Base-by-base conservation (phyloP, 192 early-diverging fungal genomes). In the Podila verticillata region DNA sequence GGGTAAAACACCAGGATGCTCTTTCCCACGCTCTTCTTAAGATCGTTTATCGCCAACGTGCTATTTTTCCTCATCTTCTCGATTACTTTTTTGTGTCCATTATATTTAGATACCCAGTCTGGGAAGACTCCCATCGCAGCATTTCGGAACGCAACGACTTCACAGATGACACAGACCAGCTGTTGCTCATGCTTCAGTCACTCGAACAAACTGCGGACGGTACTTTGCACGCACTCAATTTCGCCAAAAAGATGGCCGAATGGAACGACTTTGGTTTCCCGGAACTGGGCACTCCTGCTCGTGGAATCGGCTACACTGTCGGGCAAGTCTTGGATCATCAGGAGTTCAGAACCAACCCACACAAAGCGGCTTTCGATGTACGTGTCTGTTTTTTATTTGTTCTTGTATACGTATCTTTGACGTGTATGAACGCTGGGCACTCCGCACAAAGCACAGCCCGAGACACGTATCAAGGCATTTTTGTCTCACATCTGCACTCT, bases 261-360 rank as follows among this genome's bases (percentile, higher is more conserved):
- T 93, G 91, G 87, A 63, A 70, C 20, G 28, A 81, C n/a, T 19
- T 81, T 51, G 92, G 92, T 2, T 69, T 89, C 22, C 77, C 72
- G 0, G 84, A 84, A 54, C 39, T 90, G 0, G 75, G 80, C 20
- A 92, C 91, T 13, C 86, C 79, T n/a, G 82, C 87, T 15, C 65
- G 83, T 31, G 91, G 90, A 2, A 75, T 91, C 26, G 89, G 89
- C 0, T 62, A 35, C 15, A 90, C 87, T 17, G 86, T 86, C 24
- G 78, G 84, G 29, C 47, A 47, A 4, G 89, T 90, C 5, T 26
- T 92, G 20, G 39, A 48, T 3, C 82, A 85, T 49, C 71, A 82
- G 9, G 48, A 68, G 2, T 92, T 88, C 68, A 13, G 48, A 29
- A 47, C 20, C 10, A 81, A 87, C 61, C 91, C 91, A 5, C 74